Percentiles rank a stretch among this genome's conserved stretches.
These are phyloP conservation scores for Naematelia aurantialba DNA, from an alignment of 768 basidiomycete genomes.

Conservation along the genomic window DNA sequence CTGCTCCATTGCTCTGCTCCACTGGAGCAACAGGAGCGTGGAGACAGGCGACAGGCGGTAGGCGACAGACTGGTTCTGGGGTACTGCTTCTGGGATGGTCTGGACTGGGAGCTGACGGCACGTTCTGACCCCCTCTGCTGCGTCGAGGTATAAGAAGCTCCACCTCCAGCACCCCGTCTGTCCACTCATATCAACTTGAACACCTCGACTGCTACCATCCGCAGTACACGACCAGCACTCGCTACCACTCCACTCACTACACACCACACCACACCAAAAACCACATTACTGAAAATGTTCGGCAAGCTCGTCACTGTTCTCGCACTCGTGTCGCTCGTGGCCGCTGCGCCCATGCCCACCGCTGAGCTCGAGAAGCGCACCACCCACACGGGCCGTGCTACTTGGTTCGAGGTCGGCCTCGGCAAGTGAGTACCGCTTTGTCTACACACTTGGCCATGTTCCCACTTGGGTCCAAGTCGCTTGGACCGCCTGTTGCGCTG, in stretches of 20 bases:
- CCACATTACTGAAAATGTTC: background rate
- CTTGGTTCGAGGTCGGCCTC: constrained; percentile 1
- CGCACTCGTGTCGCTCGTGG: background rate
- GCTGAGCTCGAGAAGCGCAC: constrained; percentile 27
- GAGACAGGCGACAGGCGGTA: no score
- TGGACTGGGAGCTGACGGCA: no score
- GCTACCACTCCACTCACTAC: background rate
- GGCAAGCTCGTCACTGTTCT: background rate
- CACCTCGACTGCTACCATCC: background rate
- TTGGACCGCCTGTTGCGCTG: no score
- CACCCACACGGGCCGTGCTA: constrained; percentile 6
- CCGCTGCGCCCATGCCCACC: constrained; percentile 25
- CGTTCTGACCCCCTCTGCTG: no score
- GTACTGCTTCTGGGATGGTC: background rate
- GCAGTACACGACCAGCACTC: no score
- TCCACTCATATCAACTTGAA: background rate
- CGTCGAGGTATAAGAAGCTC: background rate
- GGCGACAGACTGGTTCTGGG: background rate
- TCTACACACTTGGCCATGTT: no score
- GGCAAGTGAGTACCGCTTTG: constrained; percentile 1
- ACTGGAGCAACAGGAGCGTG: no score
- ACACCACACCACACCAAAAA: background rate
- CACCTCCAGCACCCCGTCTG: no score
- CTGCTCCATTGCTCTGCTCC: background rate
- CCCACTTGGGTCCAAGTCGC: no score